Percentiles rank a stretch among this genome's conserved stretches.
Evolutionary conservation across 495 filamentous ascomycete genomes (phyloP).

Genomic region (Bacidia gigantensis): DNA sequence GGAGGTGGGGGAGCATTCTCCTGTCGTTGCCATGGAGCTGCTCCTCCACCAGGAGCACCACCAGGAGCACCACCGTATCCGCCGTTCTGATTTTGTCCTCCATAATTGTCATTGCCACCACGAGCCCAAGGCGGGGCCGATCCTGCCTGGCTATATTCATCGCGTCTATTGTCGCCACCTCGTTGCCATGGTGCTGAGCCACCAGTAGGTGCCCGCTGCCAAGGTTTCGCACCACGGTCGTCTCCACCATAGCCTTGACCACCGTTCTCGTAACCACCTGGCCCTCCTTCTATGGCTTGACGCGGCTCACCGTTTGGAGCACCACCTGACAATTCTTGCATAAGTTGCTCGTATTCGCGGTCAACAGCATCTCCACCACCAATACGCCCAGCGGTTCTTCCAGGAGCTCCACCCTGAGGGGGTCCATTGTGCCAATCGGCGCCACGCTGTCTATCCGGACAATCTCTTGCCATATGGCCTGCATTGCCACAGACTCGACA

Average conservation of each 20-base stretch:
- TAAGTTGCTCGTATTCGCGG: conserved; percentile 94
- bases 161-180: conserved; percentile 41
- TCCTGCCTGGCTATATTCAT: conserved; percentile 35
- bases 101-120: conserved; percentile 38
- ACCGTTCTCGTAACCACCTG: conserved; percentile 42
- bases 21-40: conserved; percentile 60
- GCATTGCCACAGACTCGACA: conserved; percentile 96
- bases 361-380: conserved; percentile 75
- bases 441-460: conserved; percentile 81
- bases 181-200: conserved; percentile 67
- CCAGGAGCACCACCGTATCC: conserved; percentile 18
- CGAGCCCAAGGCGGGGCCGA: conserved; percentile 39
- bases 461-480: conserved; percentile 86
- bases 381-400: conserved; percentile 49
- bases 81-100: conserved; percentile 32
- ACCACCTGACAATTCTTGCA: conserved; percentile 87
- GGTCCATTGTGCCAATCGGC: conserved; percentile 78
- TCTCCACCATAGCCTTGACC: conserved; percentile 30
- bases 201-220: conserved; percentile 82
- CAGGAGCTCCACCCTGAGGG: conserved; percentile 24
- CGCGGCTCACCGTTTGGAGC: conserved; percentile 49
- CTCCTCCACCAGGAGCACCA: conserved; percentile 32
- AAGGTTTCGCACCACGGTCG: conserved; percentile 60
- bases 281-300: conserved; percentile 78
- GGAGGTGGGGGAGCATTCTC: conserved; percentile 34